Evolutionary conservation across 192 early-diverging fungal genomes (phyloP), one percentile per base, ranked within the genome.

Genomic region (Entomortierella parvispora): DNA sequence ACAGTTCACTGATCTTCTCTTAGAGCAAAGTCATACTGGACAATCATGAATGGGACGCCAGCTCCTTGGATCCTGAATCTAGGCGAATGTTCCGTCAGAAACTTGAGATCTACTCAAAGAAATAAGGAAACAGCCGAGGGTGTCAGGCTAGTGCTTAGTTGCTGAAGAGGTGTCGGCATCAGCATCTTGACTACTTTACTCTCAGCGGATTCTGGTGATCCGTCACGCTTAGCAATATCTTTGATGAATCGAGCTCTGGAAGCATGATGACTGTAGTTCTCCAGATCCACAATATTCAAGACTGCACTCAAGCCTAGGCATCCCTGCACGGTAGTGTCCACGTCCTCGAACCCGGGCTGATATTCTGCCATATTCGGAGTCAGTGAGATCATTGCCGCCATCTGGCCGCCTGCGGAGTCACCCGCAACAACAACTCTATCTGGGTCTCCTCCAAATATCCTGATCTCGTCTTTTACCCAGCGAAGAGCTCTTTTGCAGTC

Each of bases 401-500:
- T 62, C 31, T 91, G 88, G 4, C 82, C 90, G 42, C 87, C 90
- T 7, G 87, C 74, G 17, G 64, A 58, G 58, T 82, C 81, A 65
- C 70, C 83, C 22, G 80, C 65, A 34, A 91, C 79, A 12, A 86
- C 85, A 44, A 93, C 82, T 45, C 88, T 91, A 22, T 79, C 55
- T 4, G 89, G 84, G 65, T 93, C 84, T 3, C 91, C 91, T 47
- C 90, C 90, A 71, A 88, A 91, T 14, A 65, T 63, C 46, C 66
- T 66, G 50, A 90, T 84, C 58, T 87, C 85, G 42, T 82, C 59
- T 49, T 84, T 88, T 23, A 88, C 82, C 91, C 91, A 93, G 25
- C 89, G 81, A 29, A 93, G 62, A 34, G 87, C 89, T 11, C 90
- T 83, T 68, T 93, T 91, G 64, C 87, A 83, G 61, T 93, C 90